A percentile compares a stretch with the other conserved stretches of the same genome.
Evolutionary conservation across 2,329 filamentous ascomycete species (phyloP).

Genomic region (Xylariaceae sp.): DNA sequence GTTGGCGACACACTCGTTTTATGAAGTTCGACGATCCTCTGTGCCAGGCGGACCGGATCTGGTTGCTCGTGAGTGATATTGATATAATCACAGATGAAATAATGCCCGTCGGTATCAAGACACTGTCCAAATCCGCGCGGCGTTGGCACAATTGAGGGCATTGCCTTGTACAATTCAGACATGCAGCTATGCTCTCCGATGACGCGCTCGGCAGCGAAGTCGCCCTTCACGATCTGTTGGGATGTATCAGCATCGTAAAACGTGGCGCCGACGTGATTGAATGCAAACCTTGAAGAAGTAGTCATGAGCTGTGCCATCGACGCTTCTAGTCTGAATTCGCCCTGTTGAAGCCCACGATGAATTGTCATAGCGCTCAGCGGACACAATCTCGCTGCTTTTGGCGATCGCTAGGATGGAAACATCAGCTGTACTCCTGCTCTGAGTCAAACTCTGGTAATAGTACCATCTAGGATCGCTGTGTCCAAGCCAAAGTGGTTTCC

Average conservation of each 20-base stretch:
- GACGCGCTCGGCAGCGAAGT: not conserved
- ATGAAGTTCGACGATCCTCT: not conserved
- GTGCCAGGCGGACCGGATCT: not conserved
- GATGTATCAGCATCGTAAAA: not conserved
- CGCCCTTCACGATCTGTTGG: not conserved
- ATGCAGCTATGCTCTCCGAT: constrained; percentile 1
- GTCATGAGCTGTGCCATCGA: not conserved
- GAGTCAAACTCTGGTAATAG: not conserved
- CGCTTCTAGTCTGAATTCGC: not conserved
- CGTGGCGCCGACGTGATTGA: not conserved
- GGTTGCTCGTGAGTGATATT: not conserved
- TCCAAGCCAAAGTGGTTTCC: not conserved
- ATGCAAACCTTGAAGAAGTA: not conserved
- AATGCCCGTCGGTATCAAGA: not conserved
- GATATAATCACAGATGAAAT: constrained; percentile 2
- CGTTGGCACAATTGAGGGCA: not conserved
- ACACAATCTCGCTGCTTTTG: not conserved
- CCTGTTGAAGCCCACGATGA: not conserved
- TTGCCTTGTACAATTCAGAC: not conserved
- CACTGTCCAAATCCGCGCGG: not conserved
- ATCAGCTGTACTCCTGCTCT: not conserved
- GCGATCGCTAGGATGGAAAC: not conserved
- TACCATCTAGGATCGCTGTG: not conserved
- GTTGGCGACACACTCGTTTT: not conserved
- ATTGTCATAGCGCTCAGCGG: not conserved